Evolutionary conservation across 2,329 filamentous ascomycete genomes (phyloP).

Genomic region (Aureobasidium sp.): DNA sequence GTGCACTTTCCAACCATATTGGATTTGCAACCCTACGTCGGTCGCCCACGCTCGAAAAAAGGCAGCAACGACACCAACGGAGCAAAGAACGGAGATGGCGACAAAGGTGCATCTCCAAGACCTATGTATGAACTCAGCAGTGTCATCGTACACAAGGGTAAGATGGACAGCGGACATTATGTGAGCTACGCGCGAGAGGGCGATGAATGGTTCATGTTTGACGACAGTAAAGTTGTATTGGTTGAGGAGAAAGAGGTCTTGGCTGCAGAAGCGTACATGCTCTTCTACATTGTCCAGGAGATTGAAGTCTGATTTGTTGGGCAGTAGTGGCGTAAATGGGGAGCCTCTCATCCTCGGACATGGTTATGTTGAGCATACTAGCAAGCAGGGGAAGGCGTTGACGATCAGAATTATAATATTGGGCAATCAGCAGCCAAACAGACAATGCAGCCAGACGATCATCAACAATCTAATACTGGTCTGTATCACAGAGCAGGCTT

Average conservation of each 20-base stretch:
- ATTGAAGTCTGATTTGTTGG: slow-evolving; percentile 10
- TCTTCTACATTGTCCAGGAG: slow-evolving; percentile 60
- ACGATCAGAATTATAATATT: not conserved
- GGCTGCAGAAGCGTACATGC: slow-evolving; percentile 75
- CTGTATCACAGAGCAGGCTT: slow-evolving; percentile 7
- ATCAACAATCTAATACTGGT: not conserved
- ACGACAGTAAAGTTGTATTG: slow-evolving; percentile 85
- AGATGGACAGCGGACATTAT: slow-evolving; percentile 88
- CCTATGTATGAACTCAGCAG: slow-evolving; percentile 82
- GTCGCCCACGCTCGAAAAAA: slow-evolving; percentile 37
- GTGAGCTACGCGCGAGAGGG: slow-evolving; percentile 80
- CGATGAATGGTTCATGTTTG: slow-evolving; percentile 89
- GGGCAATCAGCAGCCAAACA: not conserved
- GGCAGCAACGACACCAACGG: slow-evolving; percentile 37
- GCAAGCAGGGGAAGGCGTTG: not conserved
- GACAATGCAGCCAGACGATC: not conserved
- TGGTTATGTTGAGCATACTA: not conserved
- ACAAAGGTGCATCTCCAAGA: slow-evolving; percentile 30
- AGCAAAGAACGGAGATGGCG: slow-evolving; percentile 38
- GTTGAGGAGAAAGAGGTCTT: slow-evolving; percentile 81
- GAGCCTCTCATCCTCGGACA: not conserved
- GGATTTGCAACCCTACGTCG: slow-evolving; percentile 87
- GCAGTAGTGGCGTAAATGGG: not conserved
- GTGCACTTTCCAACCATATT: slow-evolving; percentile 81
- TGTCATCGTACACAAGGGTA: slow-evolving; percentile 88